phyloP scores from a whole-genome alignment of 1,284 basidiomycete species.

The Cryptococcus sp. region DNA sequence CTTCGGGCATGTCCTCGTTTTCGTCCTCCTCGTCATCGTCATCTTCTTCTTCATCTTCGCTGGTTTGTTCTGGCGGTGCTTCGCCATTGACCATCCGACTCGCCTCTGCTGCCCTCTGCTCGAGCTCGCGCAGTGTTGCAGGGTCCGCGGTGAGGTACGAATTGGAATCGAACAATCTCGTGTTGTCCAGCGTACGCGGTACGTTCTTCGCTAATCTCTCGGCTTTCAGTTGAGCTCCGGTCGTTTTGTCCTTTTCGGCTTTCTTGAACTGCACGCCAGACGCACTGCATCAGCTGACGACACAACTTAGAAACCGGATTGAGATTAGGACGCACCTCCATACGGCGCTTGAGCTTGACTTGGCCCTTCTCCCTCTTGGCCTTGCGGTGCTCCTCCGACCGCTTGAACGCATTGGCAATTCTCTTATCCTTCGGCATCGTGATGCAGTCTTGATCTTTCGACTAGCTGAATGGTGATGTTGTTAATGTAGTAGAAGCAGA shows the following conservation, averaged over 20 bases:
- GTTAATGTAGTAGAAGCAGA: neutral
- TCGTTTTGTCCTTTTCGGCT: slow-evolving; percentile 38
- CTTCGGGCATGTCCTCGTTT: slow-evolving; percentile 33
- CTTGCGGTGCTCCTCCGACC: slow-evolving; percentile 73
- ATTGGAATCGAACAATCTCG: slow-evolving; percentile 77
- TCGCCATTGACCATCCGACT: slow-evolving; percentile 37
- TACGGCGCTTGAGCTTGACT: slow-evolving; percentile 74
- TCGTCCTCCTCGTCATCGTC: slow-evolving; percentile 59
- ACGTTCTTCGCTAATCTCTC: slow-evolving; percentile 78
- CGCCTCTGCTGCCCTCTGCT: slow-evolving; percentile 40
- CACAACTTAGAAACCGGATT: neutral
- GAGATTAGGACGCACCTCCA: slow-evolving; percentile 61
- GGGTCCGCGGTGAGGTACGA: slow-evolving; percentile 76
- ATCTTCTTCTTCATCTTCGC: slow-evolving; percentile 49
- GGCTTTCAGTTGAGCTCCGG: slow-evolving; percentile 58
- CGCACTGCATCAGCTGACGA: neutral
- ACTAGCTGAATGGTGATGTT: neutral
- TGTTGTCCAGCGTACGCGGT: slow-evolving; percentile 90
- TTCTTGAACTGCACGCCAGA: slow-evolving; percentile 38
- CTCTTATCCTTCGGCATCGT: slow-evolving; percentile 49
- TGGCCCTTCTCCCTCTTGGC: slow-evolving; percentile 76
- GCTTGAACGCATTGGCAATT: slow-evolving; percentile 82
- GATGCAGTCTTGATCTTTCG: neutral
- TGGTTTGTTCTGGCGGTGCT: slow-evolving; percentile 22
- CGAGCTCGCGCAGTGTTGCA: slow-evolving; percentile 45